These are phyloP conservation scores for Talaromyces pinophilus DNA, from an alignment of 2,329 filamentous ascomycete species.

Conservation along the genomic window DNA sequence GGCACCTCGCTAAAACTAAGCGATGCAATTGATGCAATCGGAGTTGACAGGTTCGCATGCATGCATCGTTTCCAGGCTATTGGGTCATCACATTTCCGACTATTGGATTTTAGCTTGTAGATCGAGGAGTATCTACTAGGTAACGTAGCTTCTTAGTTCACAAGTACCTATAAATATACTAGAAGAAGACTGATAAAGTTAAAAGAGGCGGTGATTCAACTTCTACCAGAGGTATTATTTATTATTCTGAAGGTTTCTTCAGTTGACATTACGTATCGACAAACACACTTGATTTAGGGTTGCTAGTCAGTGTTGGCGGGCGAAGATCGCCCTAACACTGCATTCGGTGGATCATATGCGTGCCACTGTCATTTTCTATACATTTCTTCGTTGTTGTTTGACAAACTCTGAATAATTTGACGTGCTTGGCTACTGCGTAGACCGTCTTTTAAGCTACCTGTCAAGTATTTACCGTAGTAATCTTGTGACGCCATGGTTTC, in stretches of 20 bases:
- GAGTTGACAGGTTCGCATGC: neutral
- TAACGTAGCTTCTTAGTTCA: neutral
- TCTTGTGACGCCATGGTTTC: neutral
- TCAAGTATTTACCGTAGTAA: neutral
- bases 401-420: neutral
- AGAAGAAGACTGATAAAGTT: neutral
- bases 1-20: neutral
- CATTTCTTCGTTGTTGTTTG: neutral
- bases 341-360: neutral
- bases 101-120: neutral
- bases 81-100: neutral
- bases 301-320: neutral
- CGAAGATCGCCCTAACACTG: neutral
- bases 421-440: neutral
- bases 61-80: neutral
- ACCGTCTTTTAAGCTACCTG: neutral
- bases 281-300: neutral
- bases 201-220: neutral
- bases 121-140: neutral
- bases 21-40: constrained; percentile 1
- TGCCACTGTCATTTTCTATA: neutral
- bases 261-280: neutral
- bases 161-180: neutral
- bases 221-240: neutral
- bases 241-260: neutral